phyloP scores from a whole-genome alignment of 2,329 filamentous ascomycete species.

The Trichoderma sp. region DNA sequence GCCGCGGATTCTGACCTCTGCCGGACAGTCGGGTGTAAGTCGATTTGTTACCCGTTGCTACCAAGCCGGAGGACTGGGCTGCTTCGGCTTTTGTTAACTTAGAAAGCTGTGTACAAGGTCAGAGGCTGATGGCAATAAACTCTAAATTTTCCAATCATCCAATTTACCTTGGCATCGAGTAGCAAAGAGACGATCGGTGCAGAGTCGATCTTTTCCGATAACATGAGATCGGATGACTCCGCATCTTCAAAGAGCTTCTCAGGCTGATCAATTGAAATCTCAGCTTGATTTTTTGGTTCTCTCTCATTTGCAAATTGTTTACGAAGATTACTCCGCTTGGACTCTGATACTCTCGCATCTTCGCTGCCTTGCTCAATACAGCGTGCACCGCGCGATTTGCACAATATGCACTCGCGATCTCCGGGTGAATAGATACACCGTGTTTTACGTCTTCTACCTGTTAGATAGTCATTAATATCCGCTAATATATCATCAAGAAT shows the following conservation, averaged over 20 bases:
- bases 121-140: not conserved
- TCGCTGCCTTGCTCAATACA: conserved; percentile 30
- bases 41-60: not conserved
- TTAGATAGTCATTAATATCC: not conserved
- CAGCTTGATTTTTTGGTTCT: not conserved
- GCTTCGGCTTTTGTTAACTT: not conserved
- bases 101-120: not conserved
- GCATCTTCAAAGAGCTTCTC: not conserved
- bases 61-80: not conserved
- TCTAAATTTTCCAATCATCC: not conserved
- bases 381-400: conserved; percentile 32
- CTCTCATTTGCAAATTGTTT: not conserved
- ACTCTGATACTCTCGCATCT: not conserved
- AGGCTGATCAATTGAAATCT: not conserved
- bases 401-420: conserved; percentile 48
- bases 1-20: not conserved
- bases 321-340: not conserved
- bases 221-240: not conserved
- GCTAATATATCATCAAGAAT: too few relatives aligned
- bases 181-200: conserved; percentile 21
- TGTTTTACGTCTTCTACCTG: conserved; percentile 53
- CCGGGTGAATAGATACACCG: conserved; percentile 48
- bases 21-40: not conserved
- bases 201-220: not conserved
- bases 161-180: conserved; percentile 22